Evolutionary conservation across 2,329 filamentous ascomycete genomes (phyloP), one percentile per base, ranked within the genome.

Genomic region (Colletotrichum sp.): DNA sequence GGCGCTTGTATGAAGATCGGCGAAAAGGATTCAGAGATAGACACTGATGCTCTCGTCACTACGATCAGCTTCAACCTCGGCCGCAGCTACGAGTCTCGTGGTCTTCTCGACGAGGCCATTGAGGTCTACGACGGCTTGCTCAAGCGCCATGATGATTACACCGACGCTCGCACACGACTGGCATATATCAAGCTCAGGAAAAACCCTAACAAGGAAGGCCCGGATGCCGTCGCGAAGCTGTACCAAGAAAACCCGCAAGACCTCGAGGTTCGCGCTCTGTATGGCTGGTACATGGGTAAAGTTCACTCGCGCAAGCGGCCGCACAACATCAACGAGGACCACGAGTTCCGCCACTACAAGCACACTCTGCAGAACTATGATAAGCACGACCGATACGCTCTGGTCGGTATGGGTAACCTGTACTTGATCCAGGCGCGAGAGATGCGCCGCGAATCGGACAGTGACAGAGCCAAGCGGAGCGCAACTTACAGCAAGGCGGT

Each of bases 61-160:
- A 98, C 96, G 4, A 98, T 99, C 83, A 98, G 95, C 82, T 99
- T 97, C 89, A 99, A 98, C 81, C 91, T 99, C 55, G 97, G 94
- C 32, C 92, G 97, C 73, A 98, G 96, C 73, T 98, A 98, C 80
- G 97, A 99, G 86, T 93, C 95, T 1, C 93, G 95, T 69, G 93
- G 94, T 43, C 90, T 96, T 82, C 89, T 92, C 8, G 94, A 97
- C 52, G 93, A 98, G 84, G 97, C 97, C 2, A 92, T 95, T 76
- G 94, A 95, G 80, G 94, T 98, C 4, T 99, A 98, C 81, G 94
- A 98, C 79, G 94, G 94, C 56, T 86, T 99, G 32, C 87, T 98
- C 12, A 92, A 93, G 77, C 94, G 96, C 4, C 97, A 99, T 83
- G 89, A 91, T 68, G 96, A 98, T 82, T 99, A 99, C 83, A 96